Percentiles rank a stretch among this genome's conserved stretches.
Conservation (phyloP, 2,329 filamentous ascomycete species). For the Clarireedia sp. region DNA sequence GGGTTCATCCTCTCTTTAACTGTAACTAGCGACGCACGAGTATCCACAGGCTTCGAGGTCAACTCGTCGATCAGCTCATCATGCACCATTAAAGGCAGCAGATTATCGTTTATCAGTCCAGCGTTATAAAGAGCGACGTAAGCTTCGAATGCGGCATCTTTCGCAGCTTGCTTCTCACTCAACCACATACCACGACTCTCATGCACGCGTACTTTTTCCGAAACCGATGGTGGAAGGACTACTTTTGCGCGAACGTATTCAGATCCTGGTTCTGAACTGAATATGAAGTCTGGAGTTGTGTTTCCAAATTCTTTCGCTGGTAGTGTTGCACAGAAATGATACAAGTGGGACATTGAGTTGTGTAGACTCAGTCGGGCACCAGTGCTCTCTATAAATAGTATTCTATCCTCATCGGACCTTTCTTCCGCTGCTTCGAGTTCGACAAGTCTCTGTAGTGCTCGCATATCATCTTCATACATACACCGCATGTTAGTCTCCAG, state of each 20-base stretch:
- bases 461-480: constrained; percentile 30
- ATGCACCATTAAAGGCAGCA: constrained; percentile 52
- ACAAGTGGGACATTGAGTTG: constrained; percentile 66
- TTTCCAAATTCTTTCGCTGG: constrained; percentile 50
- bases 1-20: constrained; percentile 31
- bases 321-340: constrained; percentile 69
- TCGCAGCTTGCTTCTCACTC: constrained; percentile 52
- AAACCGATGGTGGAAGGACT: constrained; percentile 61
- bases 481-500: constrained; percentile 65
- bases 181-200: constrained; percentile 51
- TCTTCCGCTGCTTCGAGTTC: constrained; percentile 27
- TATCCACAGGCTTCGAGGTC: constrained; percentile 48
- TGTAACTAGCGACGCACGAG: constrained; percentile 31
- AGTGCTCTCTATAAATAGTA: constrained; percentile 36
- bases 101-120: constrained; percentile 67
- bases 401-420: constrained; percentile 27
- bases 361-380: constrained; percentile 64
- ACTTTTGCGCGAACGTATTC: constrained; percentile 49
- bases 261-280: constrained; percentile 34
- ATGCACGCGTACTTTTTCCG: constrained; percentile 49
- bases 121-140: constrained; percentile 62
- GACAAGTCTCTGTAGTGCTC: constrained; percentile 17
- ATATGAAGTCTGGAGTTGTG: constrained; percentile 57
- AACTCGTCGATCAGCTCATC: constrained; percentile 32
- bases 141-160: constrained; percentile 72